Evolutionary conservation across 2,329 filamentous ascomycete genomes (phyloP), one percentile per base, ranked within the genome.

Genomic region (Trichoderma afroharzianum): DNA sequence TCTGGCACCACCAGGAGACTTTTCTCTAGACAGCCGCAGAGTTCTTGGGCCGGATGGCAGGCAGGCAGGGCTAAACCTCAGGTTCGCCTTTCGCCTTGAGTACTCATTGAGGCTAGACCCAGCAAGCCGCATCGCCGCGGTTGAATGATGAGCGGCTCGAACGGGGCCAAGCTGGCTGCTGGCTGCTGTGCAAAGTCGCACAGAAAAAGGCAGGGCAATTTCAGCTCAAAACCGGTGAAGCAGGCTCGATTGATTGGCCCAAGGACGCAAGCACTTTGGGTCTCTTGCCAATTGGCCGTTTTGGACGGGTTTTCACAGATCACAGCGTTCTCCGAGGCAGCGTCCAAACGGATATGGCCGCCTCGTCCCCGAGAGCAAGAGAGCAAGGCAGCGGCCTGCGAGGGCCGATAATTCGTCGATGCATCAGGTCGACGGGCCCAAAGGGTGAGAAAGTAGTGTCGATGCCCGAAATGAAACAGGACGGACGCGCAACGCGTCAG

Each of bases 381-480:
- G 70, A 63, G 43, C 63, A 39, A 59, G 61, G 62, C 47, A 39
- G 47, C 59, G 47, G 47, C 39, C 50, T 30, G 47, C n/a, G 58
- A 71, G 39, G 58, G 24, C 32, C 32, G 59, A 18, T 50, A 12
- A 55, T 53, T 43, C 43, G 57, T 63, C 63, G 68, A 63, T 58
- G 59, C 59, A 63, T 58, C 57, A 50, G 57, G 57, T 55, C 32
- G 43, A 63, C 12, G 63, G 70, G 39, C 61, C 63, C 30, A 66
- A 68, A 47, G 69, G 58, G 71, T 72, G 36, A 70, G 71, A 58
- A 72, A 70, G 62, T 67, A 72, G 71, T 64, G 68, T 72, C 70
- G 73, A 62, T 74, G 73, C 73, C 73, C 68, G 53, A 74, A 53
- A 53, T 69, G 36, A 70, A 24, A 47, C 64, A 71, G 18, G 43